Evolutionary conservation across 208 protist genomes (phyloP).

Genomic region (Trypanosoma boissoni): DNA sequence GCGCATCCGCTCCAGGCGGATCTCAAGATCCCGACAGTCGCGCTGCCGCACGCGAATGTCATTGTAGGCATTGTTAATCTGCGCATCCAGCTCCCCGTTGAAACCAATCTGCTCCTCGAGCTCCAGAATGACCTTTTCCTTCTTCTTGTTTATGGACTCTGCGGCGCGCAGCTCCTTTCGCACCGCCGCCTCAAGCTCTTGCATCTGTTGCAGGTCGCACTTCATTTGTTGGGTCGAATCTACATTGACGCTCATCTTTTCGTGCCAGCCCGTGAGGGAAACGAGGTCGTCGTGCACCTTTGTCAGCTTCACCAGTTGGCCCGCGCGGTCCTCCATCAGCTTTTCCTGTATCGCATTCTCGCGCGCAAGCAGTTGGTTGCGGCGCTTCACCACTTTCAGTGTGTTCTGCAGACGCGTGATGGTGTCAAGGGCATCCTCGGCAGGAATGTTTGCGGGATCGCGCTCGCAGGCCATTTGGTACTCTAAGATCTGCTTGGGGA

Average conservation of each 20-base stretch:
- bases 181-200: slow-evolving; percentile 43
- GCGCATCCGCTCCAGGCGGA: slow-evolving; percentile 52
- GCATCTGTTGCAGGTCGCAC: slow-evolving; percentile 61
- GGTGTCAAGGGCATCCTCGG: slow-evolving; percentile 82
- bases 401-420: slow-evolving; percentile 84
- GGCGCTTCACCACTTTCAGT: slow-evolving; percentile 76
- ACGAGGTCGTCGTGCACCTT: slow-evolving; percentile 46
- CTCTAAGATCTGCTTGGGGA: slow-evolving; percentile 57
- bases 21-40: slow-evolving; percentile 62
- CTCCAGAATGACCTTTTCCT: slow-evolving; percentile 50
- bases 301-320: slow-evolving; percentile 40
- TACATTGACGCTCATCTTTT: slow-evolving; percentile 32
- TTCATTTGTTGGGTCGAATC: slow-evolving; percentile 34
- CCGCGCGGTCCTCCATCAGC: slow-evolving; percentile 50
- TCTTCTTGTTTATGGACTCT: slow-evolving; percentile 58
- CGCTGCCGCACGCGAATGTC: slow-evolving; percentile 66
- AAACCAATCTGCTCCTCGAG: slow-evolving; percentile 42
- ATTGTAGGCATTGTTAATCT: slow-evolving; percentile 66
- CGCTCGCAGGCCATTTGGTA: slow-evolving; percentile 37
- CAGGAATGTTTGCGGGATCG: slow-evolving; percentile 55
- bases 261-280: slow-evolving; percentile 70
- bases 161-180: slow-evolving; percentile 60
- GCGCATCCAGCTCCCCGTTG: slow-evolving; percentile 41
- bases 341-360: slow-evolving; percentile 71
- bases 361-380: slow-evolving; percentile 70